phyloP scores from a whole-genome alignment of 176 grass and related monocot species.

The Oryza nivara region DNA sequence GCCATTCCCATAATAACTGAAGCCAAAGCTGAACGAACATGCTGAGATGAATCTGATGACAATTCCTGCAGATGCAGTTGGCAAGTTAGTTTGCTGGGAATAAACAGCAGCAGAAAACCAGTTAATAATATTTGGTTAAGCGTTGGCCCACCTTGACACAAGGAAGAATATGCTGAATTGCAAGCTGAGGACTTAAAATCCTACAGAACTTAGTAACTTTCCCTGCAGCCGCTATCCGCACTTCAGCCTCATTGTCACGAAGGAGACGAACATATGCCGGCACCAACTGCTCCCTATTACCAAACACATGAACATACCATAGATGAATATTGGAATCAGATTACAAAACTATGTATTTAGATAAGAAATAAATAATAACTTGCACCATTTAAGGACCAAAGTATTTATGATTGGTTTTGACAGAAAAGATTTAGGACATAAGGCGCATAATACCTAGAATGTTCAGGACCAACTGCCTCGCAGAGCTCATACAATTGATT shows the following conservation, averaged over 20 bases:
- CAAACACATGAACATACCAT: constrained; percentile 20
- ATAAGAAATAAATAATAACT: constrained; percentile 15
- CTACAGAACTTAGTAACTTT: constrained; percentile 97
- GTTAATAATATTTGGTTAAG: constrained; percentile 1
- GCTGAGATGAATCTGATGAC: constrained; percentile 91
- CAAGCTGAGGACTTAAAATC: constrained; percentile 71
- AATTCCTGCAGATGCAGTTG: constrained; percentile 57
- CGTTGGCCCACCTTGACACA: constrained; percentile 72
- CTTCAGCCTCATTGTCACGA: constrained; percentile 96
- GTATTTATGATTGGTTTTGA: background rate
- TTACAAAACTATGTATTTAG: constrained; percentile 11
- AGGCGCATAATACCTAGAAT: constrained; percentile 60
- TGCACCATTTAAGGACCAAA: background rate
- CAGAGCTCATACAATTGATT: constrained; percentile 96
- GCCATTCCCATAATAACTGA: constrained; percentile 99
- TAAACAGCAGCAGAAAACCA: background rate
- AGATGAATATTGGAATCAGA: background rate
- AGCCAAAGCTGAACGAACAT: constrained; percentile 98
- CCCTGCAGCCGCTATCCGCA: constrained; percentile 92
- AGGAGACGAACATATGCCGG: constrained; percentile 93
- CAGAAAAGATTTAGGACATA: background rate
- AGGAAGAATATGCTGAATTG: constrained; percentile 87
- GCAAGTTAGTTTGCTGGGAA: constrained; percentile 14
- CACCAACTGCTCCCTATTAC: constrained; percentile 70
- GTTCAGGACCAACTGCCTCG: constrained; percentile 85